phyloP scores from a whole-genome alignment of 768 basidiomycete species.

The Suillus occidentalis region DNA sequence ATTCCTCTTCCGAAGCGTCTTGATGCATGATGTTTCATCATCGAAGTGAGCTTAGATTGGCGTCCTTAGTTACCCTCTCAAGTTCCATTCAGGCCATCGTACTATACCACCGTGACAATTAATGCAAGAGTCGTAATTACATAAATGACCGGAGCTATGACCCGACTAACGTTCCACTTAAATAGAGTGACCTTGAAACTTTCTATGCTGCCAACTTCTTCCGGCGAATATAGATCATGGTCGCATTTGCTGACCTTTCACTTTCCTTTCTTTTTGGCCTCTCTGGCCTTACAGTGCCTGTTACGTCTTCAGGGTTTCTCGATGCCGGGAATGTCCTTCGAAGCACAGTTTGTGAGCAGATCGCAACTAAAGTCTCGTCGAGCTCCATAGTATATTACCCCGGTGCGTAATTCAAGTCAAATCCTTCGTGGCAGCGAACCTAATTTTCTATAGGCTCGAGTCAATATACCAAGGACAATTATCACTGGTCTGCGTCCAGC shows the following conservation, averaged over 20 bases:
- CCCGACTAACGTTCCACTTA: no score
- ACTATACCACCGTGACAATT: no score
- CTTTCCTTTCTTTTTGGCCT: neutral
- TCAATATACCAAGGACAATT: slow-evolving; percentile 40
- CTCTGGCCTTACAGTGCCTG: neutral
- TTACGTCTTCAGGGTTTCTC: neutral
- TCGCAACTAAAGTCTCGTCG: slow-evolving; percentile 38
- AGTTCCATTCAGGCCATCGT: no score
- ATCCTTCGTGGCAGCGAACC: neutral
- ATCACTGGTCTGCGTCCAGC: slow-evolving; percentile 51
- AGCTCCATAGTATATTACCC: slow-evolving; percentile 47
- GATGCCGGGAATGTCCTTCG: neutral
- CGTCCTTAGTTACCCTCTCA: no score
- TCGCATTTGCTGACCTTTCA: neutral
- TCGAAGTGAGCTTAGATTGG: no score
- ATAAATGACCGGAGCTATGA: no score
- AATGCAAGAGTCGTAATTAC: no score
- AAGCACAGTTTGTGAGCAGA: slow-evolving; percentile 33
- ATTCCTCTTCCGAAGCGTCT: no score
- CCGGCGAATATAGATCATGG: neutral
- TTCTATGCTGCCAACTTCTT: neutral
- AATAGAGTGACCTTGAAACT: no score
- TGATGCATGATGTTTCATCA: no score
- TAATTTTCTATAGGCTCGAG: slow-evolving; percentile 2
- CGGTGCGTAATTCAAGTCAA: slow-evolving; percentile 25